A percentile compares a stretch with the other conserved stretches of the same genome.
Evolutionary conservation across 148 eudicot genomes (phyloP).

Genomic region (Heliosperma pusillum): DNA sequence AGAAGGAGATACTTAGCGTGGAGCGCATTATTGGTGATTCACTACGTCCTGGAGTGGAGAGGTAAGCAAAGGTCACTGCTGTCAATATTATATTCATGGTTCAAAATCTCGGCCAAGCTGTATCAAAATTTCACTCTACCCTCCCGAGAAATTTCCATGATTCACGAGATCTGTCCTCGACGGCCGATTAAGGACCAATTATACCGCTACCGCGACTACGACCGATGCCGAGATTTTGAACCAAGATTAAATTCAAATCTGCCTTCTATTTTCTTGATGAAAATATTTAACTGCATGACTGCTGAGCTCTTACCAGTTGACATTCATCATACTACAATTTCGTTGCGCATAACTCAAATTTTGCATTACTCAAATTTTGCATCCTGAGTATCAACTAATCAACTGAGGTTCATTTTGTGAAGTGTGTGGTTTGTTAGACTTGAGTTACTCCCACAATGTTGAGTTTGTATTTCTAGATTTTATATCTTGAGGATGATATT

Average conservation of each 20-base stretch:
- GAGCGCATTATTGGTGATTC: constrained; percentile 72
- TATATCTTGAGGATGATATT: background rate
- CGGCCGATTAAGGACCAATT: too few species aligned
- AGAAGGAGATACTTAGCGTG: constrained; percentile 60
- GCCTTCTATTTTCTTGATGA: background rate
- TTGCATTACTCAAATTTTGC: background rate
- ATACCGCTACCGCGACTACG: too few species aligned
- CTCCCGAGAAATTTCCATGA: too few species aligned
- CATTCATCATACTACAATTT: background rate
- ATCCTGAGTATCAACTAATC: background rate
- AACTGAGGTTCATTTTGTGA: background rate
- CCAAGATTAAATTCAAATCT: too few species aligned
- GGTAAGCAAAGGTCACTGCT: constrained; percentile 38
- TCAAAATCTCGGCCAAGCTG: too few species aligned
- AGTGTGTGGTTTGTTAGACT: background rate
- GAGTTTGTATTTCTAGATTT: background rate
- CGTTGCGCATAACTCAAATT: too few species aligned
- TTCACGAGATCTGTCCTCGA: too few species aligned
- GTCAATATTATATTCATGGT: background rate
- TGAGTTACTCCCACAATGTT: constrained; percentile 4
- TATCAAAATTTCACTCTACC: too few species aligned
- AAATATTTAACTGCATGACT: background rate
- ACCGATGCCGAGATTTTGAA: too few species aligned
- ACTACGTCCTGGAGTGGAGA: constrained; percentile 71
- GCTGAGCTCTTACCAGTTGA: background rate